phyloP scores from a whole-genome alignment of 768 basidiomycete species.

The button mushroom (Agaricus bisporus) region DNA sequence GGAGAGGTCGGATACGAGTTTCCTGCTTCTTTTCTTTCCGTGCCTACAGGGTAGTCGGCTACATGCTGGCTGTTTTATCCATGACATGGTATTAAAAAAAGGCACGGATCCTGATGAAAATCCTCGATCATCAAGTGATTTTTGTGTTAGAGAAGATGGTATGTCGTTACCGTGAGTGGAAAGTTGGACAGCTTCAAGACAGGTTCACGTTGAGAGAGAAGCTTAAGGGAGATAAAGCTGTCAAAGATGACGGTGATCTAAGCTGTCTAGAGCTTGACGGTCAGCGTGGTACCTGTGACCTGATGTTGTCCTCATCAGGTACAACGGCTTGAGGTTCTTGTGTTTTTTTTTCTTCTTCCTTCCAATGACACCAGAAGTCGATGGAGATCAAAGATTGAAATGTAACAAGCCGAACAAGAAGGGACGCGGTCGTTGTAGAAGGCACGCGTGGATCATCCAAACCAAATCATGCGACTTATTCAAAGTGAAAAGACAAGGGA shows the following conservation, averaged over 20 bases:
- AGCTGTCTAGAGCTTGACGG: neutral
- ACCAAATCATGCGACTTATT: no score
- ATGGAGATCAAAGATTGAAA: neutral
- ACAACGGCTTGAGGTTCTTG: neutral
- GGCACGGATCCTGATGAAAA: neutral
- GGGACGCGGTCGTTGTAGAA: neutral
- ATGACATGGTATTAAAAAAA: neutral
- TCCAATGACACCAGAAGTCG: neutral
- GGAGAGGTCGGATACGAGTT: neutral
- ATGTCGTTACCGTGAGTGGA: neutral
- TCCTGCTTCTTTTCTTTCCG: neutral
- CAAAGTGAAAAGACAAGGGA: no score
- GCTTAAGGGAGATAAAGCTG: neutral
- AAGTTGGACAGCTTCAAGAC: neutral
- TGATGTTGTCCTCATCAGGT: neutral
- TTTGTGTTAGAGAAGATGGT: neutral
- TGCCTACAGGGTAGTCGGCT: neutral
- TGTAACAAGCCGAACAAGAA: neutral
- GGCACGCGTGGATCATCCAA: neutral
- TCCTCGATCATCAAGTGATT: neutral
- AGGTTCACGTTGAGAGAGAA: constrained; percentile 1
- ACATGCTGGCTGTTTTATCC: neutral
- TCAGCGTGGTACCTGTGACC: neutral
- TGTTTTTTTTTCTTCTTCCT: no score
- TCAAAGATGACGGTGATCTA: neutral